Evolutionary conservation across 1,284 basidiomycete genomes (phyloP), one percentile per base, ranked within the genome.

Genomic region (Cutaneotrichosporon cutaneum): DNA sequence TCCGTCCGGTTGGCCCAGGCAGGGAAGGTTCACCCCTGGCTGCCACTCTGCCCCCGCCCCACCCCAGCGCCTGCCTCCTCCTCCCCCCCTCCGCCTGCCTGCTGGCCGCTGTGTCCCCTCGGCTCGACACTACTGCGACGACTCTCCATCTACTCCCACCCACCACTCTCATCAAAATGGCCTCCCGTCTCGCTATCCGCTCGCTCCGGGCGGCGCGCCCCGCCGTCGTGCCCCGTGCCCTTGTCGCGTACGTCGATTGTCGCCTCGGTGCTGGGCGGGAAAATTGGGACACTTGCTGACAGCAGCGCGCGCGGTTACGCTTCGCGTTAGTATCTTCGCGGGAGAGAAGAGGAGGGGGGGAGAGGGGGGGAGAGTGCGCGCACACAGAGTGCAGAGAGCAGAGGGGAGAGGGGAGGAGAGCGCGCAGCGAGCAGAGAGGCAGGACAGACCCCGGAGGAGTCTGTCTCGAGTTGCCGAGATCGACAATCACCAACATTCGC

Each of bases 161-260:
- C 61, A 52, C 64, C 54, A 59, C 60, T 58, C 60, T 58, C 62
- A 56, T 65, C 65, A 74, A 68, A 69, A 81, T 80, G 80, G 76
- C 79, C 58, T 78, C 79, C 64, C 73, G 80, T 64, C 66, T 81
- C 69, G 79, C 78, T 58, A 68, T 76, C 67, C 76, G 74, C 70
- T 73, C 75, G 62, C 74, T 81, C 63, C 67, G 80, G 65, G 66
- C 72, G 66, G 70, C 75, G 54, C 65, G 69, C 52, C 68, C 74
- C 65, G 63, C 66, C 58, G 72, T 73, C 56, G 68, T 74, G 60
- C 74, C 77, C 68, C 71, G 77, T 65, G 71, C 66, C 58, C 51
- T 73, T 57, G 51, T 59, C 42, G 50, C 57, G 52, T 54, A 54
- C 35, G 52, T 54, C 52, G 30, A 18, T n/a, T 22, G n/a, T 32